Base-by-base conservation (phyloP, 805 yeast genomes). In the Saccharomyces jurei region DNA sequence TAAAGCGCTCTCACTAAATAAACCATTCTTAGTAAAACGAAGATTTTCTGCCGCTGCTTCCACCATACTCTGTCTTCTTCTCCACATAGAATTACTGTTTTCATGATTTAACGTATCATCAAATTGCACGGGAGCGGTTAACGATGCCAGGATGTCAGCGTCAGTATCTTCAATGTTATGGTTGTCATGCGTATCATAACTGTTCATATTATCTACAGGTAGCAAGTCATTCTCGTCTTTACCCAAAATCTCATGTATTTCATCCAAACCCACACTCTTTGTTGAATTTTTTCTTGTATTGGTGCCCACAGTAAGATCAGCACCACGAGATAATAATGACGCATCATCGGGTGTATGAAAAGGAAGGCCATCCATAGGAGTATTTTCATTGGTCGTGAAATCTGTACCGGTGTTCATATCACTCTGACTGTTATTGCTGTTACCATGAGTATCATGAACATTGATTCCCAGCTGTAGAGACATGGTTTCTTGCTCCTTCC, bases 11-110 rank as follows among this genome's bases (percentile, higher is more conserved):
- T 87, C 94, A 64, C 86, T 84, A 67, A 87, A 87, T 54, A 87
- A 71, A 4, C 95, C 95, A 58, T 82, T 81, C 62, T 81, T 86
- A 0, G 95, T 87, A 21, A 85, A 82, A 58, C 92, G 74, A 60
- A 82, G 73, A 10, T 91, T 91, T 65, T 87, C 92, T 9, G 82
- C 80, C 8, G 84, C 85, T 3, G 94, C 91, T 61, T 86, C 94
- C 1, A 77, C 86, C 52, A 82, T 77, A 55, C 88, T 83, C 50
- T 85, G 84, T 61, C 87, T 75, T 66, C 90, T 78, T 62, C 82
- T 68, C 65, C 73, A 69, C 44, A 68, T 63, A 1, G 67, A 54
- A 1, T 68, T 58, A n/a, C 60, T 63, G 50, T 69, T 69, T 49
- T 53, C 46, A 17, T 9, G 25, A 4, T 44, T 50, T 8, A 41